Evolutionary conservation across 257 asterid genomes (phyloP), one percentile per base, ranked within the genome.

Genomic region (Solanum okadae): DNA sequence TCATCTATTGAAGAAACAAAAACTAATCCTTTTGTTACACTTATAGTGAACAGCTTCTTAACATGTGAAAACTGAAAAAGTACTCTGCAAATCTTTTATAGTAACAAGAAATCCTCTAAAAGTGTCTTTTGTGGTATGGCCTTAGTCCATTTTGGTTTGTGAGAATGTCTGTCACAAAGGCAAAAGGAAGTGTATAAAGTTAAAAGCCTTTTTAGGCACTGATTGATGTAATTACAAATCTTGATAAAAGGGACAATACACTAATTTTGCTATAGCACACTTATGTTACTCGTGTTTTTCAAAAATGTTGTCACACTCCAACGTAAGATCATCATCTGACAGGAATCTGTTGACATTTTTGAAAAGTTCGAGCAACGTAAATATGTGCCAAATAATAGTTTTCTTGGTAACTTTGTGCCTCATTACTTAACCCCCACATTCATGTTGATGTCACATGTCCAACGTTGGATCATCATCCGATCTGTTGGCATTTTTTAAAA

Each of bases 81-180:
- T 52, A 52, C 23, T 52, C 23, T 52, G 23, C 6, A 52, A 25
- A 8, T 52, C 23, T 52, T 52, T 52, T 16, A 52, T 16, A 52
- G 63, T 52, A 52, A 52, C 23, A 52, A 52, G 23, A 16, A 23
- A 77, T 23, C 37, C 15, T 42, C 9, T 4, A 16, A 46, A 81
- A 27, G 40, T 44, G 61, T 49, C 86, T 70, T 88, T 82, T n/a
- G 73, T 46, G 15, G 72, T 75, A 13, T 35, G 83, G 33, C 72
- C 37, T 81, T 86, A n/a, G 87, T 83, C 87, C 86, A 81, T 76
- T 56, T 90, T 67, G 81, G 46, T 67, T 87, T 78, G 88, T 76
- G 49, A 20, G 68, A 22, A 31, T 84, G 90, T 84, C 86, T 65
- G 89, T 63, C 85, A 81, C 27, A 79, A 65, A 16, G 42, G 3